Percentiles rank a stretch among this genome's conserved stretches.
phyloP scores from a whole-genome alignment of 495 filamentous ascomycete genomes.

The Parathielavia hyrcaniae region DNA sequence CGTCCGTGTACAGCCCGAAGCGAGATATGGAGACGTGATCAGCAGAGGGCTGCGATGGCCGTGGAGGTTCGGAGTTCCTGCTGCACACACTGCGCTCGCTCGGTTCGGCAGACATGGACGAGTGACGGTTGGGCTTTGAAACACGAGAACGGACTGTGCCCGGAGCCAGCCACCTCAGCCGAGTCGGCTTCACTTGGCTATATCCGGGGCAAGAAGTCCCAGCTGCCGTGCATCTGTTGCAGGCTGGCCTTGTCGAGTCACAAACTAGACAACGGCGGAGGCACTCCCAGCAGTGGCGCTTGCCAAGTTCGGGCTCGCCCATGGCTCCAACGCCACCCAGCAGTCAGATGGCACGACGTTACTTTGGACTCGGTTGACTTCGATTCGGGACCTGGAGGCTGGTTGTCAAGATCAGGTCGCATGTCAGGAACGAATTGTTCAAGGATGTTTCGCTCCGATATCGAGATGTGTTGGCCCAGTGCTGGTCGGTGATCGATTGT shows the following conservation, averaged over 20 bases:
- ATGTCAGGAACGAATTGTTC: too few species aligned
- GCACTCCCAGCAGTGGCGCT: constrained; percentile 11
- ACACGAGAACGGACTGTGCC: background rate
- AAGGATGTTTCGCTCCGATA: too few species aligned
- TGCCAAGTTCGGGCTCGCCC: background rate
- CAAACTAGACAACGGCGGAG: constrained; percentile 5
- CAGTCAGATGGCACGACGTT: too few species aligned
- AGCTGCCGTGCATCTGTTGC: background rate
- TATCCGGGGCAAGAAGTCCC: constrained; percentile 1
- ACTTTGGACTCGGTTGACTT: too few species aligned
- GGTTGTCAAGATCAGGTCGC: too few species aligned
- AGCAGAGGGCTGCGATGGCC: background rate
- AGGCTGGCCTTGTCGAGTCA: background rate
- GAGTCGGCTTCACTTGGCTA: constrained; percentile 1
- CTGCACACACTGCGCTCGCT: background rate
- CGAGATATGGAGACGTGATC: background rate
- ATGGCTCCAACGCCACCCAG: too few species aligned
- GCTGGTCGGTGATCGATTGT: too few species aligned
- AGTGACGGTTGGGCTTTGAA: background rate
- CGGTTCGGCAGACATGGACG: background rate
- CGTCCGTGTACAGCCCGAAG: background rate
- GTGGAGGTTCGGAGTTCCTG: background rate
- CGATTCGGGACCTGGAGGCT: too few species aligned
- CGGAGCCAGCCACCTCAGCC: background rate
- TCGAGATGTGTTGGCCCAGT: too few species aligned